Percentiles rank a stretch among this genome's conserved stretches.
Conservation (phyloP, 129 eudicot species). For the Flaveria ramosissima region DNA sequence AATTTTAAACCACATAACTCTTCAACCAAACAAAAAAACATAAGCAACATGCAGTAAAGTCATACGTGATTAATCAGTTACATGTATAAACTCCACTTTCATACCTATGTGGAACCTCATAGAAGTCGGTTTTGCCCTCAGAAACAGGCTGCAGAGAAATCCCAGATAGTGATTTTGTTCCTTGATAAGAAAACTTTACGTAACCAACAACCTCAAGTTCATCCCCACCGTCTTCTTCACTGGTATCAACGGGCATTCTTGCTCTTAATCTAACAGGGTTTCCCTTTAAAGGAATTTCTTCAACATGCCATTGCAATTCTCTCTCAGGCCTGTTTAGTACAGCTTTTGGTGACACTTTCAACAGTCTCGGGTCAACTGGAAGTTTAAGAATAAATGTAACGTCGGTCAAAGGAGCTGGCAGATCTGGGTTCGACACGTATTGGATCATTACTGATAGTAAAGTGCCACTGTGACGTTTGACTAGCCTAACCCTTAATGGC, state of each 20-base stretch:
- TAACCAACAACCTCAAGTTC: slow-evolving; percentile 73
- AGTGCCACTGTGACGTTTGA: slow-evolving; percentile 83
- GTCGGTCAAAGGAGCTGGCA: slow-evolving; percentile 65
- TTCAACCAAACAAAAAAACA: slow-evolving; percentile 17
- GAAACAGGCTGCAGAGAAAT: slow-evolving; percentile 71
- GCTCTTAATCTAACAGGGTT: slow-evolving; percentile 79
- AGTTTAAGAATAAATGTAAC: slow-evolving; percentile 79
- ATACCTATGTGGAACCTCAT: slow-evolving; percentile 80
- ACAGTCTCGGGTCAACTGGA: slow-evolving; percentile 83
- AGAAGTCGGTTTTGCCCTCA: slow-evolving; percentile 77
- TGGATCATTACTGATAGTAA: slow-evolving; percentile 92
- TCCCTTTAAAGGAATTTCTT: slow-evolving; percentile 82
- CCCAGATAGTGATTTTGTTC: slow-evolving; percentile 73
- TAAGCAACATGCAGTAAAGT: slow-evolving; percentile 18
- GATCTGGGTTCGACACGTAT: slow-evolving; percentile 78
- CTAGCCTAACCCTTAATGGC: slow-evolving; percentile 73
- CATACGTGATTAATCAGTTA: slow-evolving; percentile 42
- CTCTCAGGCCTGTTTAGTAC: slow-evolving; percentile 82
- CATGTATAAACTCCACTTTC: slow-evolving; percentile 76
- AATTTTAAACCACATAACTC: slow-evolving; percentile 27
- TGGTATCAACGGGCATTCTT: slow-evolving; percentile 81
- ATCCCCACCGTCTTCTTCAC: slow-evolving; percentile 69
- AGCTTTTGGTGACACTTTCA: slow-evolving; percentile 86
- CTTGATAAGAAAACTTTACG: slow-evolving; percentile 73
- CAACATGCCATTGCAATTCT: slow-evolving; percentile 88